These are phyloP conservation scores for Comarum palustre DNA, from an alignment of 306 rosid genomes.

Conservation along the genomic window DNA sequence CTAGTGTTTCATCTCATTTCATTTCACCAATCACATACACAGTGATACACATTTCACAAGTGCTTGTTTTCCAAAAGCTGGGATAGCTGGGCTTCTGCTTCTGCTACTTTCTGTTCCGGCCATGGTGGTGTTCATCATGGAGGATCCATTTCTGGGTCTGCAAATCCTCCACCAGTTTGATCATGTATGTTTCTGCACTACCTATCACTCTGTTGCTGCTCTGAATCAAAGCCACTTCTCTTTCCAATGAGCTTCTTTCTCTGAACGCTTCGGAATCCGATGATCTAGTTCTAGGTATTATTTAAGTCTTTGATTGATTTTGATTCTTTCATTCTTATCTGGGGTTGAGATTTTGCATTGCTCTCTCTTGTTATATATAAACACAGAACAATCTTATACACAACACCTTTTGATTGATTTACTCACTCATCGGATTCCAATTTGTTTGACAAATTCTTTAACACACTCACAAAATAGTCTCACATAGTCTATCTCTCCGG, in stretches of 20 bases:
- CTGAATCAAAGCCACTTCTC: constrained; percentile 31
- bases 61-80: constrained; percentile 26
- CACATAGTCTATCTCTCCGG: constrained; percentile 39
- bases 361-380: constrained; percentile 41
- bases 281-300: constrained; percentile 65
- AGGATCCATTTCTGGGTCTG: constrained; percentile 49
- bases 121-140: constrained; percentile 48
- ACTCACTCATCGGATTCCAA: constrained; percentile 91
- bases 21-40: background rate
- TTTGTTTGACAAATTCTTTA: constrained; percentile 29
- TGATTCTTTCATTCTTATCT: constrained; percentile 68
- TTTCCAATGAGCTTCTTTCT: constrained; percentile 48
- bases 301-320: constrained; percentile 22
- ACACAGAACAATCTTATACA: constrained; percentile 44
- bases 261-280: constrained; percentile 93
- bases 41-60: constrained; percentile 21
- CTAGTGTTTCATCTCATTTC: constrained; percentile 1
- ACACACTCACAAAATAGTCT: constrained; percentile 51
- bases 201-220: constrained; percentile 23
- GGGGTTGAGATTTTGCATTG: constrained; percentile 45
- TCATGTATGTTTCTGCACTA: constrained; percentile 62
- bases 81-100: constrained; percentile 34
- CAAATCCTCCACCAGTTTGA: constrained; percentile 41
- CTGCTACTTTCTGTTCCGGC: constrained; percentile 38
- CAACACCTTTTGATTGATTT: constrained; percentile 34